A percentile compares a stretch with the other conserved stretches of the same genome.
These are phyloP conservation scores for Angophora floribunda DNA, from an alignment of 345 rosid genomes.

Conservation along the genomic window DNA sequence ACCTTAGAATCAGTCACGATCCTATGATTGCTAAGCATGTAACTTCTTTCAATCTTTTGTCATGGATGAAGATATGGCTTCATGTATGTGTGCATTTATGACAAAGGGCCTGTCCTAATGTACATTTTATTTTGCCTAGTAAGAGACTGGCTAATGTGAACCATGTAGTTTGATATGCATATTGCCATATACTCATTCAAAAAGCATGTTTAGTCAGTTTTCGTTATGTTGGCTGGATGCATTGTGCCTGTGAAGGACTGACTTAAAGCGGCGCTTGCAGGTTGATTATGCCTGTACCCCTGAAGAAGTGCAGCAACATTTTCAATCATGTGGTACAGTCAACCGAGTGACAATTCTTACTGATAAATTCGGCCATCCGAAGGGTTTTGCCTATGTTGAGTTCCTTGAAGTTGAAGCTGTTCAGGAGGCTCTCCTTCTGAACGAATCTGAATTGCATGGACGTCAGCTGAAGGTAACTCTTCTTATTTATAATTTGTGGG, in stretches of 20 bases:
- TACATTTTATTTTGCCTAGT: not conserved
- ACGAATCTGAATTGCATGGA: constrained; percentile 93
- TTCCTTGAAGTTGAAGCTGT: constrained; percentile 78
- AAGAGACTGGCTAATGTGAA: not conserved
- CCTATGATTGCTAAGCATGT: not conserved
- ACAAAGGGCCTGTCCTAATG: not conserved
- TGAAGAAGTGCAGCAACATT: constrained; percentile 98
- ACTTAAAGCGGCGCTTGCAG: constrained; percentile 11
- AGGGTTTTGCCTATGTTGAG: constrained; percentile 96
- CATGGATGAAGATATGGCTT: not conserved
- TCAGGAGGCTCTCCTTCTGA: constrained; percentile 77
- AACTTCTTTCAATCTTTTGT: not conserved
- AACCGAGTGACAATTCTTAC: constrained; percentile 91
- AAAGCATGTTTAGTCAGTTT: not conserved
- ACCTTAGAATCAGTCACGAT: not conserved
- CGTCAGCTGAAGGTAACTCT: constrained; percentile 75
- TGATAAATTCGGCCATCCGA: constrained; percentile 92
- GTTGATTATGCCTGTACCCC: constrained; percentile 97
- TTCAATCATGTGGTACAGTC: constrained; percentile 92
- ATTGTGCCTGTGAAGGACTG: not conserved
- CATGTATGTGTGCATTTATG: not conserved
- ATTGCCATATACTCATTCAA: not conserved
- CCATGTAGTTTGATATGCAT: not conserved
- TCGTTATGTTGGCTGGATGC: not conserved
- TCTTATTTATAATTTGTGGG: not conserved